phyloP scores from a whole-genome alignment of 257 asterid genomes.

The Knoxia roxburghii region DNA sequence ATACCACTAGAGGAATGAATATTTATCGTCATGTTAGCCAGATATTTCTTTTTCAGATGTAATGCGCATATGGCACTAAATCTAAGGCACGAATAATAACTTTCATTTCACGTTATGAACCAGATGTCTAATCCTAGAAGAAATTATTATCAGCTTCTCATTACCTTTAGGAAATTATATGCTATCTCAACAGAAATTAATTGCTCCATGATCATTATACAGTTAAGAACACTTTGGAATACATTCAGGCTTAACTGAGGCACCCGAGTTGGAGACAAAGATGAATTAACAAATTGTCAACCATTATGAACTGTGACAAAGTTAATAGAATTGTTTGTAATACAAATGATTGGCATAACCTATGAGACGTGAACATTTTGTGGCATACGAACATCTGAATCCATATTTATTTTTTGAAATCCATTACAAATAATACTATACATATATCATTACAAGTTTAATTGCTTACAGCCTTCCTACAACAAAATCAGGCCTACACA shows the following conservation, averaged over 20 bases:
- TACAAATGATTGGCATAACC: background rate
- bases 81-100: background rate
- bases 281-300: background rate
- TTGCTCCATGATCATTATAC: background rate
- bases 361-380: background rate
- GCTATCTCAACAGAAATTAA: background rate
- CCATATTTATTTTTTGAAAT: too few relatives aligned
- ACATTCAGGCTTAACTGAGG: too few relatives aligned
- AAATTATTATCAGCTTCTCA: background rate
- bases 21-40: background rate
- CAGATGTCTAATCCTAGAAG: background rate
- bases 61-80: background rate
- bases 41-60: background rate
- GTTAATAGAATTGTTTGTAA: background rate
- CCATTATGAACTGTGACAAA: background rate
- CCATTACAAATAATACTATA: too few relatives aligned
- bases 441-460: too few relatives aligned
- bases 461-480: background rate
- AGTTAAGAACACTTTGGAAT: background rate
- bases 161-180: background rate
- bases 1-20: conserved; percentile 12
- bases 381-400: background rate
- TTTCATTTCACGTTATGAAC: background rate
- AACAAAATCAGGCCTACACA: background rate
- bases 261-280: background rate